These are phyloP conservation scores for Suillus ampliporus DNA, from an alignment of 768 basidiomycete species.

Conservation along the genomic window DNA sequence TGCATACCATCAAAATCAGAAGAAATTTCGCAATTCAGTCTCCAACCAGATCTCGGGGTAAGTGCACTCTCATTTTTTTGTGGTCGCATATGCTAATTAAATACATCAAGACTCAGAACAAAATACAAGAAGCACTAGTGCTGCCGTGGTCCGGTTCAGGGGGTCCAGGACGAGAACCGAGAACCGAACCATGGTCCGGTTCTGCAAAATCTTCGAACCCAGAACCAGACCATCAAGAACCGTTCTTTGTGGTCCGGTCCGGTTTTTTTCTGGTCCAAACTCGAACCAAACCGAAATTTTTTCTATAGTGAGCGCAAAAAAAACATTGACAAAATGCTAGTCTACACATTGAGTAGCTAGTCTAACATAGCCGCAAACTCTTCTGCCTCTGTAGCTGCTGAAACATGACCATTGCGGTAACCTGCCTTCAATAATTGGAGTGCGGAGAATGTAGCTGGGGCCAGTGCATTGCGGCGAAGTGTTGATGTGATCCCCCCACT, in stretches of 20 bases:
- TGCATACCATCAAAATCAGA: too few relatives aligned
- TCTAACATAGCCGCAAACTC: background rate
- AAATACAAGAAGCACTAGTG: background rate
- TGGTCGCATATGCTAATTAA: too few relatives aligned
- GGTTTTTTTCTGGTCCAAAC: background rate
- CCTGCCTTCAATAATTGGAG: constrained; percentile 36
- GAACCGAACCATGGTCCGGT: constrained; percentile 3
- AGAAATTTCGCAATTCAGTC: too few relatives aligned
- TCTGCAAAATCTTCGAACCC: constrained; percentile 14
- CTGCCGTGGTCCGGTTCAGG: background rate
- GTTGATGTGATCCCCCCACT: constrained; percentile 31
- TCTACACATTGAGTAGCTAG: background rate
- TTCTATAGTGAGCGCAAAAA: constrained; percentile 13
- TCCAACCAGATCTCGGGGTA: too few relatives aligned
- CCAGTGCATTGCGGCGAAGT: constrained; percentile 21
- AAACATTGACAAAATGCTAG: background rate
- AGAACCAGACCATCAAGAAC: constrained; percentile 18
- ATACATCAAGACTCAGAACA: too few relatives aligned
- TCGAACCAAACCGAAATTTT: background rate
- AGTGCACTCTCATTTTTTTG: too few relatives aligned
- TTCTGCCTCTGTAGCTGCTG: constrained; percentile 19
- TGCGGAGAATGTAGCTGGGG: constrained; percentile 24
- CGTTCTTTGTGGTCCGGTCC: background rate
- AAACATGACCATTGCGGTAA: constrained; percentile 32
- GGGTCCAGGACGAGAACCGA: background rate